Evolutionary conservation across 2,329 filamentous ascomycete species (phyloP), one percentile per base, ranked within the genome.

Genomic region (Blastomyces gilchristii): DNA sequence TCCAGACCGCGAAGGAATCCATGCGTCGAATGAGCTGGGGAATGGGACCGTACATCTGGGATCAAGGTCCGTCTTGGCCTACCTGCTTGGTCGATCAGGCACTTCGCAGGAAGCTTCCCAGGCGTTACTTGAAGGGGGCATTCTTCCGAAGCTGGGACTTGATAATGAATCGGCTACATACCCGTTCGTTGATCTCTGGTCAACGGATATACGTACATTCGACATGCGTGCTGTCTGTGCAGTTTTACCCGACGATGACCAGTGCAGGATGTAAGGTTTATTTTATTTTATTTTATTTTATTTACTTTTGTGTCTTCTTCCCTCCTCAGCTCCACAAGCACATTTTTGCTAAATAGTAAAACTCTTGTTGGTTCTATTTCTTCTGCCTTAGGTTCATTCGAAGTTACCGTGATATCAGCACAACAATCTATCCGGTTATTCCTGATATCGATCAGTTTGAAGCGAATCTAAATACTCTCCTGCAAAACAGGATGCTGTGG

Each of bases 81-180:
- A 86, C 65, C 81, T 87, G 43, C 76, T 82, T 67, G 80, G 81
- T 31, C 80, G 82, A 45, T 78, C 84, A 14, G 76, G 76, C 18
- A 76, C 76, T 12, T 74, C 78, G 47, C 77, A 79, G 65, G 71
- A 73, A 53, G 67, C 68, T 1, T 66, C 78, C 3, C 80, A 84
- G 66, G 81, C 85, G 58, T 73, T 86, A 14, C 72, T 86, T 54
- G 83, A 85, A 67, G 84, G 83, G 67, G 84, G 82, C 57, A 84
- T 87, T 66, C 72, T 87, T 28, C 84, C 84, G 0, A 82, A 86
- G 62, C 79, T 87, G 63, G 84, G 84, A 2, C 76, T 87, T 43
- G 84, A 86, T 69, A 86, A 87, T 67, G 84, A 86, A 68, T 83
- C 81, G 47, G 83, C 83, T 3, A 86, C 84, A 9, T 87, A 87